Base-by-base conservation (phyloP, 2,329 filamentous ascomycete genomes). In the Talaromyces sp. region DNA sequence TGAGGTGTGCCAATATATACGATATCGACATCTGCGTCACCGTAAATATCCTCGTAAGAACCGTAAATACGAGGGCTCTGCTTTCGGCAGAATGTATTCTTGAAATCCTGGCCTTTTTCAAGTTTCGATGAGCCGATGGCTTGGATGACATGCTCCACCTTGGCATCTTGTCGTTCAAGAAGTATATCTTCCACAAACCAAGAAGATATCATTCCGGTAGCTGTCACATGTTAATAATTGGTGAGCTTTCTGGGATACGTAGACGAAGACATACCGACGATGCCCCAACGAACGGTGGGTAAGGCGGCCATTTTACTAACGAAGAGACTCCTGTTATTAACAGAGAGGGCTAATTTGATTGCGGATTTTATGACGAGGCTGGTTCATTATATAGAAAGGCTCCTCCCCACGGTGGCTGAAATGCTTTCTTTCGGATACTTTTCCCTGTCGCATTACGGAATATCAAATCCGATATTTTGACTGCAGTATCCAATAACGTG, bases 111-210 rank as follows among this genome's bases (percentile, higher is more conserved):
- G 23, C 75, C 77, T 61, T 80, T 80, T 5, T 74, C 61, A 6
- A 71, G 56, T 0, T 73, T 76, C 0, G 79, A 81, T 0, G 78
- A 73, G 7, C 78, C 78, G 59, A 81, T 75, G 7, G 77, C 75
- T 65, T 78, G 75, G 42, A 81, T 76, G 5, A 76, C 67, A 60
- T 81, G 79, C 5, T 69, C 75, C 31, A 75, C 77, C 57, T 73
- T 71, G 1, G 74, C 72, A 40, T 75, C 69, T 3, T 68, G 30
- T 14, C 78, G 72, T 6, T 72, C 62, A n/a, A 78, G 66, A 8
- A 75, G 62, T 4, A 82, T 68, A 63, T 82, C 79, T 5, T 67
- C 65, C 0, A 81, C 76, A 64, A 81, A 81, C 78, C 78, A 81
- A 12, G 74, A 77, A 1, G 78, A 78, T 56, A 82, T 81, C 53